Evolutionary conservation across 768 basidiomycete species (phyloP), one percentile per base, ranked within the genome.

Genomic region (Russula sp.): DNA sequence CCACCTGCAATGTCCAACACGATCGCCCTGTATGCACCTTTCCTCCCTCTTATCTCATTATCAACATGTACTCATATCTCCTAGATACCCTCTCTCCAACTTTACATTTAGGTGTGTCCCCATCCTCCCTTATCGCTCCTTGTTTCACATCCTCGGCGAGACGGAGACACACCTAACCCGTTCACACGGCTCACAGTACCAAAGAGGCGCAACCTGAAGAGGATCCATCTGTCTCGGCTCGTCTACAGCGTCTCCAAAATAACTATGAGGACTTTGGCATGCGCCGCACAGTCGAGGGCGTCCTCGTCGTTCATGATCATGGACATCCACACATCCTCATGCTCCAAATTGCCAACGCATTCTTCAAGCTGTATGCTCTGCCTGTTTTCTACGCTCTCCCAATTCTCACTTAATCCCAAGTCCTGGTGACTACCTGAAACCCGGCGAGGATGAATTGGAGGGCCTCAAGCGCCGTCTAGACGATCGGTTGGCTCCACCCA

Each of bases 261-360:
- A 96, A 98, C 73, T 98, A 95, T 81, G 91, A 93, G 72, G 92
- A 96, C 73, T 93, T 87, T 73, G 97, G 97, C 9, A 96, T 98
- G 91, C 83, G 97, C 18, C 79, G 94, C 20, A 97, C 96, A 0
- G 95, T 97, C 8, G 95, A 97, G 70, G 93, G 85, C 49, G 84
- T 90, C 53, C 79, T 92, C 6, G 87, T 95, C 59, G 93, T 94
- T 6, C 92, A 97, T 74, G 94, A 98, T 72, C 95, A 98, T 68
- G 96, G 95, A 0, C 93, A 96, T 70, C 95, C 96, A 1, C 96
- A 99, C 70, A 93, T 98, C 64, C 84, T 99, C 66, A 94, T 98
- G 87, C 82, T 98, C 6, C 97, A 98, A 71, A 97, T 99, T 71
- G 97, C 95, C 22, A 98, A 97, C 73, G 93, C 94, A 16, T 99